These are phyloP conservation scores for Umbilicus rupestris DNA, from an alignment of 164 flowering plant species.

Conservation along the genomic window DNA sequence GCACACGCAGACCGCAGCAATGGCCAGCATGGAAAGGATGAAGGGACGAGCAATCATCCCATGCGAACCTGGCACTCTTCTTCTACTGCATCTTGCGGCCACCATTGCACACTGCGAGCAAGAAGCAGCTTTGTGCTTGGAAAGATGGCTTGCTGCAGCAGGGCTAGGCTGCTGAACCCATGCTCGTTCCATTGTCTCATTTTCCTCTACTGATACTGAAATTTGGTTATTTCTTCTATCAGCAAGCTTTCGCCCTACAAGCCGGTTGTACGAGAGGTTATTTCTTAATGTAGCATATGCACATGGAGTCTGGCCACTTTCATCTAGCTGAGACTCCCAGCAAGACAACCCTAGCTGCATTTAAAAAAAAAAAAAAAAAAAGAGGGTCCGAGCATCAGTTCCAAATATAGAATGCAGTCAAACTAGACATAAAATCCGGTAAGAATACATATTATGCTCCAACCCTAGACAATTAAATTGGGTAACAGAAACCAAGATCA, in stretches of 20 bases:
- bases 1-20: conserved; percentile 89
- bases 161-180: conserved; percentile 8
- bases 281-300: conserved; percentile 64
- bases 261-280: conserved; percentile 51
- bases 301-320: conserved; percentile 57
- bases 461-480: no score
- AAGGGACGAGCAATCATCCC: conserved; percentile 68
- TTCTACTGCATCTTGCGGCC: conserved; percentile 17
- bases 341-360: conserved; percentile 55
- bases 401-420: neutral
- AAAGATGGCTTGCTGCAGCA: neutral
- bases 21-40: conserved; percentile 66
- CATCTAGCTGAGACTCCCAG: conserved; percentile 66
- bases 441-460: no score
- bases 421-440: no score
- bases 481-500: no score
- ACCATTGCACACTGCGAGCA: conserved; percentile 46
- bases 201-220: conserved; percentile 33
- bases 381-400: neutral
- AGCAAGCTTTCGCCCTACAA: conserved; percentile 56
- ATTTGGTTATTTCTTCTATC: conserved; percentile 48
- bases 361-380: neutral
- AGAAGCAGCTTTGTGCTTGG: conserved; percentile 16
- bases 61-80: conserved; percentile 31
- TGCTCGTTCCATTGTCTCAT: conserved; percentile 19